These are phyloP conservation scores for Fusarium sarcochroum DNA, from an alignment of 2,329 filamentous ascomycete species.

Conservation along the genomic window DNA sequence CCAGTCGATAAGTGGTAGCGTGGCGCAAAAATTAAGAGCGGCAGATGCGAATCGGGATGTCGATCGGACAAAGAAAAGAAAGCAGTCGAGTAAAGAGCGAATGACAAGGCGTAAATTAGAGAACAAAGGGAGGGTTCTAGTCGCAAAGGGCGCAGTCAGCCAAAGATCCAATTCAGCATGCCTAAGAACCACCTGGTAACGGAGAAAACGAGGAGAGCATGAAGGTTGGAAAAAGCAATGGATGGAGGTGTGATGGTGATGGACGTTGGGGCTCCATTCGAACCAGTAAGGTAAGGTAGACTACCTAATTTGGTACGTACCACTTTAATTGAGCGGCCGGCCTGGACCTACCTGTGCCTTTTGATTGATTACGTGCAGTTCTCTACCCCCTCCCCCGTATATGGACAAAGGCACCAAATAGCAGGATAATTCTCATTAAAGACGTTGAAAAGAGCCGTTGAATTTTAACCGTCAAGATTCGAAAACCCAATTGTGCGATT, in stretches of 20 bases:
- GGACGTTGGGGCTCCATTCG: constrained; percentile 28
- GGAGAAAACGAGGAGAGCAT: constrained; percentile 15
- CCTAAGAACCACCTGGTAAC: constrained; percentile 4
- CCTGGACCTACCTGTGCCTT: constrained; percentile 12
- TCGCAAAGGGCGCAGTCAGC: constrained; percentile 26
- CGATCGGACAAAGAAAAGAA: constrained; percentile 37
- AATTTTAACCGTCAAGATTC: neutral
- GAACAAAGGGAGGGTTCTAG: constrained; percentile 21
- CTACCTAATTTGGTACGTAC: constrained; percentile 31
- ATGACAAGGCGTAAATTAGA: constrained; percentile 26
- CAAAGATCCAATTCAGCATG: constrained; percentile 32
- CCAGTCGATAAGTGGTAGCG: constrained; percentile 38
- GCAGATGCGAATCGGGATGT: constrained; percentile 27
- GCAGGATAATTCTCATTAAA: neutral
- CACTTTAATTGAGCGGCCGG: constrained; percentile 33
- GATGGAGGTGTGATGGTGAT: constrained; percentile 37
- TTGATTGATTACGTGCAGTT: constrained; percentile 2
- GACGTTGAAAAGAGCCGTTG: constrained; percentile 2
- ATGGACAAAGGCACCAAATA: constrained; percentile 1
- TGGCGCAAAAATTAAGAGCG: constrained; percentile 39
- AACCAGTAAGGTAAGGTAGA: neutral
- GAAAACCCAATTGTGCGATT: constrained; percentile 9
- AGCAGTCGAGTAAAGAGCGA: constrained; percentile 31
- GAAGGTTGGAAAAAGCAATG: constrained; percentile 27
- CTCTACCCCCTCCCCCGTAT: constrained; percentile 26